Conservation (phyloP, 495 filamentous ascomycete species). For the Penicillium odoratum region DNA sequence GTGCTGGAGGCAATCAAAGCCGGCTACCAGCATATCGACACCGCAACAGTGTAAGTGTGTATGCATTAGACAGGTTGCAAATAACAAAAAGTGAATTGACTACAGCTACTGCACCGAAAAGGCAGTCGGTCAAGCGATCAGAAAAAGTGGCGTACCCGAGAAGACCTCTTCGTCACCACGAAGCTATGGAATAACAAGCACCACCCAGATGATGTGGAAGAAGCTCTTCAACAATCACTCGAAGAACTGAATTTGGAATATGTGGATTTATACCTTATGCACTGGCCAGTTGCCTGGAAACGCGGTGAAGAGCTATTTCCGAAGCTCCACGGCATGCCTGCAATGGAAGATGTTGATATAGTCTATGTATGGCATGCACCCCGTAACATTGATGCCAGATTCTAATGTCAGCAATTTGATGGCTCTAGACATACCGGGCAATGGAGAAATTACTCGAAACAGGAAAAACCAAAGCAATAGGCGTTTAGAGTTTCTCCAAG, state of each 20-base stretch:
- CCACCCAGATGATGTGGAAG: conserved; percentile 58
- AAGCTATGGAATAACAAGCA: conserved; percentile 73
- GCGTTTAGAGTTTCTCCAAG: conserved; percentile 69
- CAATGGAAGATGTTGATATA: conserved; percentile 45
- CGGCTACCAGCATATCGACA: conserved; percentile 65
- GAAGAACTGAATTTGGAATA: conserved; percentile 63
- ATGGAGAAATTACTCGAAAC: conserved; percentile 61
- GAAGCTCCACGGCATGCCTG: conserved; percentile 44
- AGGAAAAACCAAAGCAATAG: conserved; percentile 65
- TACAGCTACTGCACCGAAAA: conserved; percentile 49
- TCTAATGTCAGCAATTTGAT: conserved; percentile 8
- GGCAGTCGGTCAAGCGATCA: conserved; percentile 58
- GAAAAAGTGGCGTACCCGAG: conserved; percentile 53
- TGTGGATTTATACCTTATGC: conserved; percentile 70
- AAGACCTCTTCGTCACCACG: conserved; percentile 66
- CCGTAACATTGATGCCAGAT: conserved; percentile 5
- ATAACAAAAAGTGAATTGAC: neutral
- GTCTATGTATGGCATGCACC: conserved; percentile 45
- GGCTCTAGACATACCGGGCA: conserved; percentile 54
- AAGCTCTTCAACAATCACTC: conserved; percentile 60
- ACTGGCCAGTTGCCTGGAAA: conserved; percentile 61
- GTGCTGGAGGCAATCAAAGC: conserved; percentile 50
- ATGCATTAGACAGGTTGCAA: neutral
- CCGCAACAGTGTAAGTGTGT: conserved; percentile 49
- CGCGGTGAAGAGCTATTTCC: conserved; percentile 42